Conservation (phyloP, 1,284 basidiomycete species). For the Agroathelia rolfsii region DNA sequence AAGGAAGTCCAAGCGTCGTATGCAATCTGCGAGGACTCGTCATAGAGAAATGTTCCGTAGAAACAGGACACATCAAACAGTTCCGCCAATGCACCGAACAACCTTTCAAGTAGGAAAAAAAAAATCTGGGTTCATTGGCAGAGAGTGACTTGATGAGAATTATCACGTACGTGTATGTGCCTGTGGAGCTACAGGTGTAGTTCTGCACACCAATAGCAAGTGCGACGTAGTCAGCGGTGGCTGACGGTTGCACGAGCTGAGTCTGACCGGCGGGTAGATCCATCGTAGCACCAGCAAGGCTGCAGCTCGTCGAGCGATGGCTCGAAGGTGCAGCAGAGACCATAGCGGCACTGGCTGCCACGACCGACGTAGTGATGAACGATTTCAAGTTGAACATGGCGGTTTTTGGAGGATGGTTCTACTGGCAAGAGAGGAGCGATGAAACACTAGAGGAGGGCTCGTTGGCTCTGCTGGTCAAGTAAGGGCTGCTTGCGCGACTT, state of each 20-base stretch:
- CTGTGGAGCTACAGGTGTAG: slow-evolving; percentile 30
- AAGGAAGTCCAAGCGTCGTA: slow-evolving; percentile 14
- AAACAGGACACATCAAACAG: slow-evolving; percentile 33
- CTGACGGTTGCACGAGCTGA: background rate
- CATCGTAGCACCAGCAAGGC: background rate
- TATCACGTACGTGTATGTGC: slow-evolving; percentile 29
- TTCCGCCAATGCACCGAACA: slow-evolving; percentile 24
- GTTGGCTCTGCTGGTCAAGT: too few relatives aligned
- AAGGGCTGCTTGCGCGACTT: too few relatives aligned
- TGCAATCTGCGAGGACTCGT: slow-evolving; percentile 19
- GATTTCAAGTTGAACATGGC: too few relatives aligned
- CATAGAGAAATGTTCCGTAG: slow-evolving; percentile 10
- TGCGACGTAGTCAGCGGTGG: slow-evolving; percentile 29
- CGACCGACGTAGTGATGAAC: too few relatives aligned
- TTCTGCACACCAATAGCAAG: slow-evolving; percentile 41
- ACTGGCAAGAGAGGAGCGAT: too few relatives aligned
- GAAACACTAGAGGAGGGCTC: too few relatives aligned
- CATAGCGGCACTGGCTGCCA: too few relatives aligned
- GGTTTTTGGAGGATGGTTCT: too few relatives aligned
- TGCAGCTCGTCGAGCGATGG: slow-evolving; percentile 1
- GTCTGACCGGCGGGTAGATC: slow-evolving; percentile 1
- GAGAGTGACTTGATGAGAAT: background rate
- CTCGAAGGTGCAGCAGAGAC: background rate
- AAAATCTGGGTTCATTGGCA: slow-evolving; percentile 3
- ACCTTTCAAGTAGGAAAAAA: slow-evolving; percentile 11